phyloP scores from a whole-genome alignment of 257 asterid genomes.

The Vinca minor region DNA sequence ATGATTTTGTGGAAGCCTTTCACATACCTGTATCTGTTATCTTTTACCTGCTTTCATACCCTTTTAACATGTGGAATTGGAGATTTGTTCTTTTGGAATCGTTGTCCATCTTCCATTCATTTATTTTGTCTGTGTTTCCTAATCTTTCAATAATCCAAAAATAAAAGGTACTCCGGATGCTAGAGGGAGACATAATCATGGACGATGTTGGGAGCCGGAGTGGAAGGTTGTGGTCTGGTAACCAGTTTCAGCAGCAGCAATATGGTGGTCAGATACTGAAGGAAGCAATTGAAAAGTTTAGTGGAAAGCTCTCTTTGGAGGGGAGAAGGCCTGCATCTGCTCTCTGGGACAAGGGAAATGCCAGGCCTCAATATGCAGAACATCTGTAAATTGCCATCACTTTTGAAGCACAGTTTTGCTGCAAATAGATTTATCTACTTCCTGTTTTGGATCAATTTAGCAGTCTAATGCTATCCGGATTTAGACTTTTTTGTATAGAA shows the following conservation, averaged over 20 bases:
- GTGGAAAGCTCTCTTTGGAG: conserved; percentile 35
- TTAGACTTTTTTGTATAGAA: conserved; percentile 22
- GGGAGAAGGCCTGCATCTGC: conserved; percentile 21
- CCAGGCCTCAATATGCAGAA: conserved; percentile 21
- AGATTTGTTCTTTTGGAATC: not conserved
- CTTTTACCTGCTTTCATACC: no score
- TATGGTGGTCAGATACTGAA: conserved; percentile 25
- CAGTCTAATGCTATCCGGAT: conserved; percentile 10
- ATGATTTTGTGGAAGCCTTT: not conserved
- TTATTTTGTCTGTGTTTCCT: not conserved
- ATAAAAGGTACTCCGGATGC: conserved; percentile 73
- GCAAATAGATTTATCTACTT: conserved; percentile 8
- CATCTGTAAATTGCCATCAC: conserved; percentile 18
- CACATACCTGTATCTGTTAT: not conserved
- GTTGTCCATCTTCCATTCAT: not conserved
- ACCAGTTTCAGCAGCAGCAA: conserved; percentile 35
- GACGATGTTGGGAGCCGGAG: conserved; percentile 67
- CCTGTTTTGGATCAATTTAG: conserved; percentile 5
- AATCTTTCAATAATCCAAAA: no score
- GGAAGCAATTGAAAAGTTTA: conserved; percentile 38
- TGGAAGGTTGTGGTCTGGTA: conserved; percentile 46
- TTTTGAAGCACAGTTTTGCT: conserved; percentile 6
- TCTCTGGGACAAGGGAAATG: conserved; percentile 24
- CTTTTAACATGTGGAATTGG: no score
- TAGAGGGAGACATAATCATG: conserved; percentile 68